A percentile compares a stretch with the other conserved stretches of the same genome.
These are phyloP conservation scores for Acer negundo DNA, from an alignment of 345 rosid genomes.

Conservation along the genomic window DNA sequence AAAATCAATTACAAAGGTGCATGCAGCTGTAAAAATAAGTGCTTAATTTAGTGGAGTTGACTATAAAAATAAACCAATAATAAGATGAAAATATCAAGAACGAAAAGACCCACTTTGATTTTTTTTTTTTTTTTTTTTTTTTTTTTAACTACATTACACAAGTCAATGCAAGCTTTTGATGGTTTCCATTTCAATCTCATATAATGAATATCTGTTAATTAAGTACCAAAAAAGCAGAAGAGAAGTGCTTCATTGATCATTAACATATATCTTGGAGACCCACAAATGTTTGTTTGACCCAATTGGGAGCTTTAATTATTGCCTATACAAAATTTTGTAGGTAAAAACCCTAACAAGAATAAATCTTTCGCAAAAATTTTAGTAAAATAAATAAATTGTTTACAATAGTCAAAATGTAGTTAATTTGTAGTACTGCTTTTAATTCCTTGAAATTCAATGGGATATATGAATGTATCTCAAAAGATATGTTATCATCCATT, in stretches of 20 bases:
- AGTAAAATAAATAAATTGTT: neutral
- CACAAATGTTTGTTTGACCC: neutral
- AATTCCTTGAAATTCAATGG: neutral
- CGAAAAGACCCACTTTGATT: neutral
- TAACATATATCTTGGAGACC: too few species aligned
- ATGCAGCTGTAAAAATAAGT: neutral
- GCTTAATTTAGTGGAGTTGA: conserved; percentile 32
- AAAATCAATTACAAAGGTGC: conserved; percentile 3
- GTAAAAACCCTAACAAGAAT: neutral
- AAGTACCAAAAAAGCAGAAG: neutral
- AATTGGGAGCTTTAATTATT: conserved; percentile 19
- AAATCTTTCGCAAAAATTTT: neutral
- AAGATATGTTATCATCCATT: neutral
- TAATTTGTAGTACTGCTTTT: neutral
- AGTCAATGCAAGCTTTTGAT: conserved; percentile 27
- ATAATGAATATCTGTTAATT: neutral
- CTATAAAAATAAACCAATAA: conserved; percentile 11
- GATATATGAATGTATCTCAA: neutral
- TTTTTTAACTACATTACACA: neutral
- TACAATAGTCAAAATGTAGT: neutral
- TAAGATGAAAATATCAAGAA: neutral
- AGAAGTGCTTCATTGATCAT: neutral
- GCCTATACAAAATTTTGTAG: too few species aligned
- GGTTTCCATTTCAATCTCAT: neutral
- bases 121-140: neutral